Percentiles rank a stretch among this genome's conserved stretches.
phyloP scores from a whole-genome alignment of 2,329 filamentous ascomycete genomes.

The Blastomyces gilchristii region DNA sequence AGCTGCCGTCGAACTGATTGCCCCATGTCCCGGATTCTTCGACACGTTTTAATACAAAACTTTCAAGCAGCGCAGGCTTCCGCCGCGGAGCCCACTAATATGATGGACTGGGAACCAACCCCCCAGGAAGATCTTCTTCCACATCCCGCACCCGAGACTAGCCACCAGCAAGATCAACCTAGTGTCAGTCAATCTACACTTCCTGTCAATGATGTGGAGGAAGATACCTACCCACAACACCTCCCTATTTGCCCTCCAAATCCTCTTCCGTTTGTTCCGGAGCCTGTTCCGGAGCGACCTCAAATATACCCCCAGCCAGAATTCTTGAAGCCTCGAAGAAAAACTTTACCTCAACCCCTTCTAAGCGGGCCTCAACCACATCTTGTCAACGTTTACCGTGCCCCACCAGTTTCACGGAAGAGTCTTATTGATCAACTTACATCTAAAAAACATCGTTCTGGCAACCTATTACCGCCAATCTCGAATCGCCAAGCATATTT shows the following conservation, averaged over 20 bases:
- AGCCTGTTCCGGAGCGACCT: not conserved
- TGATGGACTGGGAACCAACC: constrained; percentile 11
- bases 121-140: not conserved
- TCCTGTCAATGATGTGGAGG: not conserved
- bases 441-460: not conserved
- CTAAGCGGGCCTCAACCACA: not conserved
- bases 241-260: not conserved
- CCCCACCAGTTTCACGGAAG: not conserved
- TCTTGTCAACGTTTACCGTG: not conserved
- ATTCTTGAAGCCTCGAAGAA: not conserved
- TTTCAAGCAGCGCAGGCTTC: not conserved
- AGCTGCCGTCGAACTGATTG: not conserved
- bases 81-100: not conserved
- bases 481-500: not conserved
- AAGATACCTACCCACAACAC: not conserved
- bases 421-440: not conserved
- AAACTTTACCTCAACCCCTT: not conserved
- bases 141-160: not conserved
- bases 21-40: not conserved
- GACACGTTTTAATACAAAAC: constrained; percentile 1
- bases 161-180: not conserved
- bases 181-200: not conserved
- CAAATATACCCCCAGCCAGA: not conserved
- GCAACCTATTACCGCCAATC: not conserved
- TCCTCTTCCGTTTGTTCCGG: not conserved